These are phyloP conservation scores for Casuarina glauca DNA, from an alignment of 306 rosid genomes.

Conservation along the genomic window DNA sequence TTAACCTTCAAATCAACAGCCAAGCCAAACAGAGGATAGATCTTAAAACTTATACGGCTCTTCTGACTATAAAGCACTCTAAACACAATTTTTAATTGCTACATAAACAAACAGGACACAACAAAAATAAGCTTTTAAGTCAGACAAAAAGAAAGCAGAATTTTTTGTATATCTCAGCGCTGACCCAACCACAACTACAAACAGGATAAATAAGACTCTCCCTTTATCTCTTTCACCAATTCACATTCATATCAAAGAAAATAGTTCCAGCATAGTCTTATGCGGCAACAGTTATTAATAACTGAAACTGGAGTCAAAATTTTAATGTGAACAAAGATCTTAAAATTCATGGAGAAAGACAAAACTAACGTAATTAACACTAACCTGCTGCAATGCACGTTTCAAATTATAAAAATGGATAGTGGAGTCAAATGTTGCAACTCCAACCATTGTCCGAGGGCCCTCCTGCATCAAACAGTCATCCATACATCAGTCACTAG, in stretches of 20 bases:
- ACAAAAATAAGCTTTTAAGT: not conserved
- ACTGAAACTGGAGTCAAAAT: not conserved
- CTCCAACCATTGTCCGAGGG: constrained; percentile 83
- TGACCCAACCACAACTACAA: too few relatives aligned
- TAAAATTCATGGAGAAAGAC: not conserved
- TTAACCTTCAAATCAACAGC: not conserved
- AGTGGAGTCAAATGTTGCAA: constrained; percentile 94
- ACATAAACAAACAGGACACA: not conserved
- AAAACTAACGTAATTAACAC: constrained; percentile 2
- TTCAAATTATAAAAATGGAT: constrained; percentile 94
- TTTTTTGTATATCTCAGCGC: not conserved
- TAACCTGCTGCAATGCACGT: constrained; percentile 94
- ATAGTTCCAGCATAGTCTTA: not conserved
- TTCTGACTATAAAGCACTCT: not conserved
- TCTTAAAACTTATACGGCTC: not conserved
- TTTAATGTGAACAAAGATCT: not conserved
- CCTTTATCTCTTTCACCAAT: not conserved
- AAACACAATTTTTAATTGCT: not conserved
- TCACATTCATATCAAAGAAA: not conserved
- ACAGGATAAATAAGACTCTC: too few relatives aligned
- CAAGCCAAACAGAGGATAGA: not conserved
- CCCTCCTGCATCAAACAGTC: constrained; percentile 68
- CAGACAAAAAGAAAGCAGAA: not conserved
- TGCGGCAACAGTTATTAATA: not conserved
- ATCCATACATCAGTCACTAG: constrained; percentile 19